Evolutionary conservation across 2,329 filamentous ascomycete genomes (phyloP).

Genomic region (Aspergillus nomiae): DNA sequence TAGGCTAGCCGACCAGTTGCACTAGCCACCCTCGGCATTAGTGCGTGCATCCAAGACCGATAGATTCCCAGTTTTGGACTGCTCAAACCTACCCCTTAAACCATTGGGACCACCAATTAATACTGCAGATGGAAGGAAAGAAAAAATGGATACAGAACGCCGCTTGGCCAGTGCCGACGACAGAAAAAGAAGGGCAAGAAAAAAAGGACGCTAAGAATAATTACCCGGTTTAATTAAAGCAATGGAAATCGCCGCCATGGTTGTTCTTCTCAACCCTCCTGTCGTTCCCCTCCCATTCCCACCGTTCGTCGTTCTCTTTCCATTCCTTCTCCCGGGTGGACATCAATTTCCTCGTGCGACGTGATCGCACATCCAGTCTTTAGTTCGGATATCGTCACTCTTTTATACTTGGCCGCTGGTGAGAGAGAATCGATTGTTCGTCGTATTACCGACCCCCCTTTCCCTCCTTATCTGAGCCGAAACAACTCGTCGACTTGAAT

Average conservation of each 20-base stretch:
- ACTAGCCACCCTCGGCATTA: slow-evolving; percentile 3
- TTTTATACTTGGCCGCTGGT: slow-evolving; percentile 9
- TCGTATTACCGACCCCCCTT: not conserved
- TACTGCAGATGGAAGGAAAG: not conserved
- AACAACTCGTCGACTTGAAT: slow-evolving; percentile 27
- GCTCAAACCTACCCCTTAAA: slow-evolving; percentile 2
- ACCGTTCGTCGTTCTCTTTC: slow-evolving; percentile 4
- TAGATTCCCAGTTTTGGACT: not conserved
- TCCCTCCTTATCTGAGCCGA: slow-evolving; percentile 1
- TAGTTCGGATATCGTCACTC: slow-evolving; percentile 17
- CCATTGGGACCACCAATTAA: not conserved
- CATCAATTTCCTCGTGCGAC: slow-evolving; percentile 25
- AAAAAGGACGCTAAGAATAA: slow-evolving; percentile 8
- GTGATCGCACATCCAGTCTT: slow-evolving; percentile 32
- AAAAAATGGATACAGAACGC: not conserved
- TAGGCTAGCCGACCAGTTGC: not conserved
- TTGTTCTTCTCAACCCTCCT: slow-evolving; percentile 2
- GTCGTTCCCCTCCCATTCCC: slow-evolving; percentile 10
- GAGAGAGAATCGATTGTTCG: not conserved
- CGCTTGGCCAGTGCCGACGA: not conserved
- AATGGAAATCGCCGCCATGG: slow-evolving; percentile 4
- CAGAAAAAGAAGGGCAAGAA: slow-evolving; percentile 1
- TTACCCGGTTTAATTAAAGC: slow-evolving; percentile 10
- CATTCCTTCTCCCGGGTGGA: slow-evolving; percentile 17
- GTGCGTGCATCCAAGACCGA: not conserved